phyloP scores from a whole-genome alignment of 441 rosid species.

The Euphorbia neoarborescens region DNA sequence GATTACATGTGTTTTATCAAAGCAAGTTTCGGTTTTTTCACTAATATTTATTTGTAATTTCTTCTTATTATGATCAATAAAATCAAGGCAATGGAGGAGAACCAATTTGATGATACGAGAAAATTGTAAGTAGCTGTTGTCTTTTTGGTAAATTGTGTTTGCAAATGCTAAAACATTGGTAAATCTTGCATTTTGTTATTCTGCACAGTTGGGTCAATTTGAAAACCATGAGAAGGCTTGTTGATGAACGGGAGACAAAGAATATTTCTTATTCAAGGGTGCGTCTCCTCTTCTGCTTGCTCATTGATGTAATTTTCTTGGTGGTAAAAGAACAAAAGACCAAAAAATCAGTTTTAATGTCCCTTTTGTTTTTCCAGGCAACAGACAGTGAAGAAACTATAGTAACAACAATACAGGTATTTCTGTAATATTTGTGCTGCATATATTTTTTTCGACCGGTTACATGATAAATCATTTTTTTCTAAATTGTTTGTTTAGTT shows the following conservation, averaged over 20 bases:
- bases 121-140: conserved; percentile 40
- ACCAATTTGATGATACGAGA: conserved; percentile 44
- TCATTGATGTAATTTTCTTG: neutral
- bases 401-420: conserved; percentile 36
- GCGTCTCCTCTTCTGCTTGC: neutral
- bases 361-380: conserved; percentile 22
- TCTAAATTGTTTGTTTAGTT: conserved; percentile 29
- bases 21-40: neutral
- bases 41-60: conserved; percentile 10
- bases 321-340: neutral
- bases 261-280: conserved; percentile 30
- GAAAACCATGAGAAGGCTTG: conserved; percentile 45
- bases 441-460: neutral
- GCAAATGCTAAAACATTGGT: neutral
- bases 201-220: conserved; percentile 51
- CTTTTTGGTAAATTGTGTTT: neutral
- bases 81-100: conserved; percentile 36
- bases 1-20: conserved; percentile 12
- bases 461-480: neutral
- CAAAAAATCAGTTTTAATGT: neutral
- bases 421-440: neutral
- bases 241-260: conserved; percentile 33
- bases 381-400: conserved; percentile 23
- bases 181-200: conserved; percentile 13
- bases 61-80: conserved; percentile 21